These are phyloP conservation scores for Serendipita sp. DNA, from an alignment of 768 basidiomycete species.

Conservation along the genomic window DNA sequence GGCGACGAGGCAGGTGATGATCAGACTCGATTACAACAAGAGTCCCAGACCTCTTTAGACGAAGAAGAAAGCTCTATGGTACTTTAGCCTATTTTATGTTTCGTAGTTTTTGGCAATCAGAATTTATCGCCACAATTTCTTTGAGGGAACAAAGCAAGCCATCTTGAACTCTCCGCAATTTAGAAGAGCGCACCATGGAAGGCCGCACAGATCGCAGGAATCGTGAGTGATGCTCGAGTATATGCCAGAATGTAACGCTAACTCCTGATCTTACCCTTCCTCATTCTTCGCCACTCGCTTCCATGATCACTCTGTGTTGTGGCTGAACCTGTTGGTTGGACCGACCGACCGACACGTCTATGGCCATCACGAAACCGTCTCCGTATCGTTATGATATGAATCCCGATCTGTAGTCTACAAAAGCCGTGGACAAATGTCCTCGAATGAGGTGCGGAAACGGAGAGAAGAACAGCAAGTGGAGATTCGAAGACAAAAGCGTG, in stretches of 20 bases:
- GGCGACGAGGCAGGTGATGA: background rate
- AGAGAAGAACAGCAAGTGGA: constrained; percentile 34
- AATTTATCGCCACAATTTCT: background rate
- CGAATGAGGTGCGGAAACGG: constrained; percentile 25
- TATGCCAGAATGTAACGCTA: background rate
- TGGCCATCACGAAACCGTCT: too few relatives aligned
- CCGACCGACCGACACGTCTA: too few relatives aligned
- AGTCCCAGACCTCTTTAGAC: background rate
- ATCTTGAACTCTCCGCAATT: background rate
- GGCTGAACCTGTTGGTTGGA: too few relatives aligned
- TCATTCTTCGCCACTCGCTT: background rate
- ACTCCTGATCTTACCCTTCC: background rate
- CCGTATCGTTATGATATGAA: too few relatives aligned
- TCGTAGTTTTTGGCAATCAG: background rate
- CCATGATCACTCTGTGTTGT: background rate
- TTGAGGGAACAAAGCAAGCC: background rate
- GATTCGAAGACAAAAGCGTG: constrained; percentile 32
- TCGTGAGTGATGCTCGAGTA: background rate
- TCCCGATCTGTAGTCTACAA: constrained; percentile 15
- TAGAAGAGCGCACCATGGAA: background rate
- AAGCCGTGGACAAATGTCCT: constrained; percentile 19
- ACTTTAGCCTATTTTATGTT: background rate
- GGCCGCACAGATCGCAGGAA: background rate
- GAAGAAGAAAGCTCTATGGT: constrained; percentile 1
- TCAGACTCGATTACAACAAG: background rate